These are phyloP conservation scores for Oenanthe sinensis DNA, from an alignment of 129 eudicot species.

Conservation along the genomic window DNA sequence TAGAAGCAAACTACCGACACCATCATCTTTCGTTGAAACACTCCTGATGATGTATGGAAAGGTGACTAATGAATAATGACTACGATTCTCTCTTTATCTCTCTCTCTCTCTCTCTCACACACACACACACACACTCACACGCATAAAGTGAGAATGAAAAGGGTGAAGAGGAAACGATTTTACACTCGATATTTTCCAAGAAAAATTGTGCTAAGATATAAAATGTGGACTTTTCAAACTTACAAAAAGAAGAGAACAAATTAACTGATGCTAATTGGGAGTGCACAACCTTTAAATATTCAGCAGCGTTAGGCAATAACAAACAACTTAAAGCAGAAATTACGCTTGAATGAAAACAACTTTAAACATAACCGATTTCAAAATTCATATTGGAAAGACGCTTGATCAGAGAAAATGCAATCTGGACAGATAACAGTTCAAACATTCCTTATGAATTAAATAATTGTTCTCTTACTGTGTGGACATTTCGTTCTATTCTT, in stretches of 20 bases:
- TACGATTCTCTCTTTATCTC: background rate
- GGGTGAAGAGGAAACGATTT: background rate
- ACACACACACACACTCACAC: background rate
- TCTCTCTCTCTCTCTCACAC: background rate
- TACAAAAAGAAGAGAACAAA: background rate
- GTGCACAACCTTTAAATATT: background rate
- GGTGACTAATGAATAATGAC: too few species aligned
- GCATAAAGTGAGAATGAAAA: background rate
- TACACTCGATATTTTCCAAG: background rate
- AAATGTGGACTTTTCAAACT: background rate
- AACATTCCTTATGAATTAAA: background rate
- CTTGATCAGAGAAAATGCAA: background rate
- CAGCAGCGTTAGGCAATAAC: background rate
- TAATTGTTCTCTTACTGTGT: background rate
- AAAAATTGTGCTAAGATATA: background rate
- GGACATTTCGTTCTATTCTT: background rate
- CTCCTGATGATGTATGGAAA: too few species aligned
- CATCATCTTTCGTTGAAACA: background rate
- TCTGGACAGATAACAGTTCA: background rate
- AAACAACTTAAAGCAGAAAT: conserved; percentile 1
- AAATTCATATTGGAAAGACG: background rate
- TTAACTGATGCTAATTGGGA: background rate
- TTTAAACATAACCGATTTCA: background rate
- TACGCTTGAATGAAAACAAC: too few species aligned
- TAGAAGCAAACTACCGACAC: background rate